Evolutionary conservation across 1,139 yeast species (phyloP).

Genomic region (Geotrichum reessii): DNA sequence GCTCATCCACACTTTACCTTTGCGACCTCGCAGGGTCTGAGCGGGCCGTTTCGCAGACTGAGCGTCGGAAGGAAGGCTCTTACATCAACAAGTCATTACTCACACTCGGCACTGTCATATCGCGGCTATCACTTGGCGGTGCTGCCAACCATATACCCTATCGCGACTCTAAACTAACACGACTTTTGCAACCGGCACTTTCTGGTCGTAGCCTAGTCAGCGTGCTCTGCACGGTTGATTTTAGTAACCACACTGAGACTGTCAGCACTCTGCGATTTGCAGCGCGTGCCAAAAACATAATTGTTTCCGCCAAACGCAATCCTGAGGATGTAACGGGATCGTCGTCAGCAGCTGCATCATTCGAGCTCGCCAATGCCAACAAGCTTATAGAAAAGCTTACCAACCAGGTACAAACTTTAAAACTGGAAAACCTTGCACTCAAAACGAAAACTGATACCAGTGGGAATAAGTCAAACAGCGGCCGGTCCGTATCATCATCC

Average conservation of each 20-base stretch:
- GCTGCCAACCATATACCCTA: constrained; percentile 67
- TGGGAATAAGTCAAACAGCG: neutral
- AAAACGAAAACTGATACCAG: neutral
- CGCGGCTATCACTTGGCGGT: constrained; percentile 46
- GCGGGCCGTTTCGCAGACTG: constrained; percentile 74
- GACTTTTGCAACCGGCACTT: constrained; percentile 83
- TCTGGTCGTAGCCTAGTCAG: constrained; percentile 82
- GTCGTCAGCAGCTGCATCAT: neutral
- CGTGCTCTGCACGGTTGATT: constrained; percentile 61
- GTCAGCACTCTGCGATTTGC: constrained; percentile 86
- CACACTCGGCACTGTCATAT: constrained; percentile 84
- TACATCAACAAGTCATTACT: constrained; percentile 83
- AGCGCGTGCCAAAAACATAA: constrained; percentile 83
- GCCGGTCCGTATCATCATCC: constrained; percentile 8
- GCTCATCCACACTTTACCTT: constrained; percentile 61
- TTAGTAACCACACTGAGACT: constrained; percentile 71
- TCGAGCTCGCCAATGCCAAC: constrained; percentile 12
- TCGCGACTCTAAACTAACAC: constrained; percentile 84
- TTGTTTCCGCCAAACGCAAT: constrained; percentile 57
- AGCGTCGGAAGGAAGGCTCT: constrained; percentile 86
- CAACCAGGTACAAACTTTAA: constrained; percentile 39
- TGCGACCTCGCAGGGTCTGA: constrained; percentile 98
- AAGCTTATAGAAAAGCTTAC: constrained; percentile 28
- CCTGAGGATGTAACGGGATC: constrained; percentile 27
- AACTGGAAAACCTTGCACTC: constrained; percentile 34